Base-by-base conservation (phyloP, 177 flowering plant species). In the Vitis hybrid region DNA sequence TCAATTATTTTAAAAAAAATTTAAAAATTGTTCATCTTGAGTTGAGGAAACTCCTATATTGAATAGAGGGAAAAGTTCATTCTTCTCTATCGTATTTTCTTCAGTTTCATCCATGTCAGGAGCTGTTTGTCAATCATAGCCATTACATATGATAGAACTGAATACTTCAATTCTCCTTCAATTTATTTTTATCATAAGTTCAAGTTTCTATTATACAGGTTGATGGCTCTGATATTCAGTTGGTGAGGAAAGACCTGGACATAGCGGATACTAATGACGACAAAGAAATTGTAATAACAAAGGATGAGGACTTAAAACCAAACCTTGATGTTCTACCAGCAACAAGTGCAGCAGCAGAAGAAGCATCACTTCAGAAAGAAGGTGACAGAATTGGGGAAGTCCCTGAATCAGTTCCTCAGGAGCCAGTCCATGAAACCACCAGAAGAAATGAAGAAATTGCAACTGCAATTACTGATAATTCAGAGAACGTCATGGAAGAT, bases 331-430 rank as follows among this genome's bases (percentile, higher is more conserved):
- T 19, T 52, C 61, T 58, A 71, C 57, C 66, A 50, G 60, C 24
- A 13, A 60, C 68, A 56, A 48, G 21, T 32, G 56, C 69, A 60
- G 51, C 63, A 70, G 64, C 72, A 48, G 65, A 77, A 66, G 83
- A 72, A 74, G 66, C 49, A 48, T 19, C 61, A 57, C 27, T 11
- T 49, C 69, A 67, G 54, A 65, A 65, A 65, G 70, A 51, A 72
- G 46, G 55, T 56, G 71, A 56, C 15, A 18, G 57, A 60, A 46
- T 54, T 21, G 69, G 64, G 60, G 66, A 77, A 17, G 19, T 24
- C n/a, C 59, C 70, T 52, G 52, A 60, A n/a, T 19, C 65, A 14
- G 40, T 24, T 24, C 40, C 52, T 40, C 60, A 70, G 24, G 68
- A 70, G 18, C 51, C 21, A 21, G 58, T 51, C 49, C 51, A 56